Evolutionary conservation across 164 flowering plant species (phyloP), one percentile per base, ranked within the genome.

Genomic region (Berberis vulgaris): DNA sequence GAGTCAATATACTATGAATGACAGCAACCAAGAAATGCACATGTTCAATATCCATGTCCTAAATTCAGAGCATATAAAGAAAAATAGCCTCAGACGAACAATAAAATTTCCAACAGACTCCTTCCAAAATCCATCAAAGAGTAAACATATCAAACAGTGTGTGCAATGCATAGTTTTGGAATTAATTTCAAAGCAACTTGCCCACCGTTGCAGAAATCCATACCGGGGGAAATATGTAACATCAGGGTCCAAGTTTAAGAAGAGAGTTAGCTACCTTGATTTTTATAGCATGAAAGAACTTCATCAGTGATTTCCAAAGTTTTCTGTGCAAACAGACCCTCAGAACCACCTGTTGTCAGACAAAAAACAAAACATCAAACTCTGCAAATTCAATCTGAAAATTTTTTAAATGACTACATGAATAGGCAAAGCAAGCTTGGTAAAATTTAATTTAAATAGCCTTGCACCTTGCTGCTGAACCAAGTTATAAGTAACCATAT

Each of bases 311-410:
- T 80, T 78, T 94, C 96, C 69, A 91, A 77, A 62, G 97, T 91
- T 69, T 84, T 87, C 67, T 89, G 89, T 6, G 97, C 90, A 79
- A 94, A 91, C 62, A 94, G 81, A 76, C 99, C 99, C 66, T 94
- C 96, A 63, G 90, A 77, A 42, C 99, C 99, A 78, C 99, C 99
- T 94, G 79, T 69, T 47, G 12, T 64, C 41, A 70, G n/a, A 42
- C 65, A 72, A 0, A 66, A 66, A 26, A 26, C 26, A 67, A 60
- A 42, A n/a, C 1, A 60, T 41, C 50, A 55, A n/a, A 41, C 12
- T 41, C 11, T 49, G 5, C 12, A 69, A 49, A 62, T 43, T 10
- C 8, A 47, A 3, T 49, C 39, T 61, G 63, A 26, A 49, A 38
- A 53, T 43, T 9, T 59, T 2, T 11, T 43, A 2, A 26, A 2